phyloP scores from a whole-genome alignment of 1,284 basidiomycete genomes.

The Moesziomyces aphidis region DNA sequence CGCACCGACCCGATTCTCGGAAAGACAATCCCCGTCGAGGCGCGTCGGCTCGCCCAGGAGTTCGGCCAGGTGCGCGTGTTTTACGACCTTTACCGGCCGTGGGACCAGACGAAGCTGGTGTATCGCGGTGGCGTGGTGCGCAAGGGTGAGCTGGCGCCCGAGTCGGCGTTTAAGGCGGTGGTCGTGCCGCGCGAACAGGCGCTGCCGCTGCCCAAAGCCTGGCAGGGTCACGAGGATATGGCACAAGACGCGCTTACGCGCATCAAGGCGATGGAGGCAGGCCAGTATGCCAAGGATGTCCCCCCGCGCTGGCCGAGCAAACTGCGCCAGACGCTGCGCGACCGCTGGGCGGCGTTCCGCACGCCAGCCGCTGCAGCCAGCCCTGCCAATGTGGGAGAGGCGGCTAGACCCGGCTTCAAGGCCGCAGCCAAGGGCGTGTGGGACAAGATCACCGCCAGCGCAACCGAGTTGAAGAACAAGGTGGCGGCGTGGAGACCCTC shows the following conservation, averaged over 20 bases:
- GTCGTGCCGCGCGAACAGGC: not conserved
- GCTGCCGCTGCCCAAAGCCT: not conserved
- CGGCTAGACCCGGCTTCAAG: too few species aligned
- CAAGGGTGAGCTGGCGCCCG: not conserved
- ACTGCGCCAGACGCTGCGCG: not conserved
- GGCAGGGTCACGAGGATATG: not conserved
- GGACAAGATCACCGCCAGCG: not conserved
- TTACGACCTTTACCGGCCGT: constrained; percentile 1
- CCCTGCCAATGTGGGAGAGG: too few species aligned
- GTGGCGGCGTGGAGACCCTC: not conserved
- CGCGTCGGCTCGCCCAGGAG: constrained; percentile 6
- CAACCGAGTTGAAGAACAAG: not conserved
- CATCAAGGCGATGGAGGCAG: not conserved
- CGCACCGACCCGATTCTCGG: not conserved
- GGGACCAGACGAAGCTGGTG: not conserved
- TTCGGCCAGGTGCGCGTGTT: constrained; percentile 11
- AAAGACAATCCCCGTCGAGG: constrained; percentile 2
- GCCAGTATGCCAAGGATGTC: not conserved
- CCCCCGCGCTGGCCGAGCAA: too few species aligned
- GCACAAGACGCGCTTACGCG: not conserved
- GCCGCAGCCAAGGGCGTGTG: not conserved
- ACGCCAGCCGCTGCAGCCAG: too few species aligned
- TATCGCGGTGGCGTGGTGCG: not conserved
- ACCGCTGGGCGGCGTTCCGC: not conserved
- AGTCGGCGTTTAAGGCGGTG: not conserved